Base-by-base conservation (phyloP, 495 filamentous ascomycete species). In the Achaetomiella virescens region DNA sequence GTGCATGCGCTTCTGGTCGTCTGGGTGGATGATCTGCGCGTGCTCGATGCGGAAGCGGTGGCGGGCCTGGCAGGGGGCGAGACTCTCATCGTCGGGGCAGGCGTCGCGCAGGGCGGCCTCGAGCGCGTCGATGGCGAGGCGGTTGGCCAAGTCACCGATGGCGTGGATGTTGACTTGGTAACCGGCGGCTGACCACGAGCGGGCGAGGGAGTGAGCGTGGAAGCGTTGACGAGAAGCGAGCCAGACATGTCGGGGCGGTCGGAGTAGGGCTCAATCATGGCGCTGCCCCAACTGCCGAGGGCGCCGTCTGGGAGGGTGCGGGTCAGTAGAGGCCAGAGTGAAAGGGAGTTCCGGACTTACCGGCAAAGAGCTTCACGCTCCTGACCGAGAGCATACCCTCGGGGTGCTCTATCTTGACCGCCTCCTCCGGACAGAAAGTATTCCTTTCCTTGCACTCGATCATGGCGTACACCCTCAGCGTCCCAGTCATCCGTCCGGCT, bases 41-140 rank as follows among this genome's bases (percentile, higher is more conserved):
- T 87, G 84, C 60, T 86, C 84, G 61, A 87, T 81, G 57, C 84
- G 78, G 67, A 85, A 81, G 43, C 82, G 76, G 42, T 72, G 71
- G 10, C 37, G 54, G 17, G 59, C 46, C 42, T 82, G 80, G 61
- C 80, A 83, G 9, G 67, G 52, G 0, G 59, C 47, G 3, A 68
- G 68, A 29, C 49, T 24, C 9, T 15, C 21, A 0, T 36, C 31
- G 24, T 61, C 59, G 0, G 79, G 70, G 50, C 82, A 84, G 3
- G 77, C 59, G 17, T 70, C 63, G 7, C 61, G 57, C 0, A 83
- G 69, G 17, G 75, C 75, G 6, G 69, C 48, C 15, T 72, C 67
- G 12, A 85, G 73, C 6, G 82, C 80, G 51, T 80, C 74, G 36
- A 85, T 66, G 31, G 80, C 81, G 17, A 77, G 68, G 6, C 80